phyloP scores from a whole-genome alignment of 805 yeast genomes.

The Suhomyces xylopsoci region DNA sequence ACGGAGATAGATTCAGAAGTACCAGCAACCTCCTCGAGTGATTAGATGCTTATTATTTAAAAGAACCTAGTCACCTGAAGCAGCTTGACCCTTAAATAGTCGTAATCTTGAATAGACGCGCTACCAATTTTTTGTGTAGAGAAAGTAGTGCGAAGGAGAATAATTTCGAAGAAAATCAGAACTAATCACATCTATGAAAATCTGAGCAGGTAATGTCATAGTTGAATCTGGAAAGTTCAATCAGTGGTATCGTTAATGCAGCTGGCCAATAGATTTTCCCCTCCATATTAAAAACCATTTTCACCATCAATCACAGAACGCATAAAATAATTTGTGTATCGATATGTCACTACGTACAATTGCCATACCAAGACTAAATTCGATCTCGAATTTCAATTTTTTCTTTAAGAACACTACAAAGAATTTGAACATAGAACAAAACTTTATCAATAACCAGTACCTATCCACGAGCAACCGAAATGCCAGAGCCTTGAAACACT shows the following conservation, averaged over 20 bases:
- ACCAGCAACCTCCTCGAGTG: not conserved
- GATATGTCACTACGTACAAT: constrained; percentile 18
- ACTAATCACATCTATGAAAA: not conserved
- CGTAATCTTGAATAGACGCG: not conserved
- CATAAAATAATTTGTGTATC: not conserved
- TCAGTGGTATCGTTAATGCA: not conserved
- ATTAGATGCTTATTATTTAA: not conserved
- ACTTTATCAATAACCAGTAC: constrained; percentile 32
- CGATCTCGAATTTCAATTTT: constrained; percentile 26
- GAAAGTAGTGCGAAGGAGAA: not conserved
- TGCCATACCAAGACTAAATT: constrained; percentile 13
- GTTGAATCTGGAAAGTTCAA: not conserved
- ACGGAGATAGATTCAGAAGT: not conserved
- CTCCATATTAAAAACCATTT: not conserved
- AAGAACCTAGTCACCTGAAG: not conserved
- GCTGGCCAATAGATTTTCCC: not conserved
- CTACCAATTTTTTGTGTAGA: not conserved
- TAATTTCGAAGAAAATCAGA: not conserved
- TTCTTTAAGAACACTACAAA: constrained; percentile 36
- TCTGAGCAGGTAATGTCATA: not conserved
- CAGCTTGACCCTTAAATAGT: not conserved
- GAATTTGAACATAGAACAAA: constrained; percentile 27
- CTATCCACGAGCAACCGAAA: constrained; percentile 6
- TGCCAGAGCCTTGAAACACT: not conserved
- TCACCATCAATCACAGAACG: not conserved